Conservation (phyloP, 1,284 basidiomycete species). For the Ustilago xerochloae region DNA sequence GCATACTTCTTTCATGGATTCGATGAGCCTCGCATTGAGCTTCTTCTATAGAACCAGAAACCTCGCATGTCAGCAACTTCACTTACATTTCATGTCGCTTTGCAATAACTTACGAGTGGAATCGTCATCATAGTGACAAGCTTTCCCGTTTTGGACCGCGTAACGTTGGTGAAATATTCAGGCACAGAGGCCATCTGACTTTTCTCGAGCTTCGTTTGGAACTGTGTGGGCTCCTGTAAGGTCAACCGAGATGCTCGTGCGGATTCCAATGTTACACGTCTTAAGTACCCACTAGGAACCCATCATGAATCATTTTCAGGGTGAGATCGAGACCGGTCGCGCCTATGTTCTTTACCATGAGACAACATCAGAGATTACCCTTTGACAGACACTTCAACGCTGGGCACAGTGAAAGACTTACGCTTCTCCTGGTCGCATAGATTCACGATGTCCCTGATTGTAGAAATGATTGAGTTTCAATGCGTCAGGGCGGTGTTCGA, state of each 20-base stretch:
- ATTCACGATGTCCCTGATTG: conserved; percentile 77
- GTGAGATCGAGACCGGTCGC: conserved; percentile 76
- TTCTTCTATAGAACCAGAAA: conserved; percentile 73
- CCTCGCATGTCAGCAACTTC: background rate
- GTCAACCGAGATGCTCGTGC: background rate
- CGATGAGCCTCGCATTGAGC: conserved; percentile 83
- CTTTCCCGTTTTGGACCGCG: conserved; percentile 73
- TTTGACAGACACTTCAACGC: background rate
- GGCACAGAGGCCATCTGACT: conserved; percentile 10
- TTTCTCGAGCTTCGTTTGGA: conserved; percentile 20
- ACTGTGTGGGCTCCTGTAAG: background rate
- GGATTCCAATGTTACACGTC: too few species aligned
- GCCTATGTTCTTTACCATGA: conserved; percentile 18
- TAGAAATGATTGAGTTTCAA: background rate
- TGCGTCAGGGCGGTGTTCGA: background rate
- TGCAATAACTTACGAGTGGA: conserved; percentile 72
- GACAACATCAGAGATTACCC: background rate
- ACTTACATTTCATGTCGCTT: too few species aligned
- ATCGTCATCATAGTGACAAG: conserved; percentile 81
- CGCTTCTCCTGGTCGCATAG: conserved; percentile 67
- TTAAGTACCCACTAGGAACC: conserved; percentile 75
- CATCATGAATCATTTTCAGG: conserved; percentile 76
- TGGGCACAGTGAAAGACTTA: background rate
- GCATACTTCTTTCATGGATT: conserved; percentile 82
- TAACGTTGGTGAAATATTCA: conserved; percentile 75